Conservation (phyloP, 1,139 yeast genomes). For the Saccharomyces hybrid region DNA sequence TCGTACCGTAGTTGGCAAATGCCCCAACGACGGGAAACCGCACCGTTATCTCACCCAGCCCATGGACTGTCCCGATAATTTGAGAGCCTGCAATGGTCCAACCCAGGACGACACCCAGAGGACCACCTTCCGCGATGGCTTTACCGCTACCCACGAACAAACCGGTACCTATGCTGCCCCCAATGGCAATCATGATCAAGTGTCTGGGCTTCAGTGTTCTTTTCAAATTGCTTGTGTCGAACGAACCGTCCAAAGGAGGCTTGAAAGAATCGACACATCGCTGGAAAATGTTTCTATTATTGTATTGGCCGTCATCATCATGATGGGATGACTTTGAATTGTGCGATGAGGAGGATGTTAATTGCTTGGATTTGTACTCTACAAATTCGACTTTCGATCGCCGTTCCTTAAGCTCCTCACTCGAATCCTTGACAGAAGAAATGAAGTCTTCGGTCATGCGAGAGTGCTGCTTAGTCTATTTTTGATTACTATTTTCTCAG, state of each 20-base stretch:
- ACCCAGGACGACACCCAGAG: slow-evolving; percentile 52
- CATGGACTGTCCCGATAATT: slow-evolving; percentile 61
- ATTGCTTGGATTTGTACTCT: background rate
- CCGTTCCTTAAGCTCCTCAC: background rate
- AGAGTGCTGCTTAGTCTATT: background rate
- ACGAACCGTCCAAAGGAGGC: slow-evolving; percentile 19
- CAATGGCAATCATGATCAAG: slow-evolving; percentile 48
- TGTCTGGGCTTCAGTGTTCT: slow-evolving; percentile 16
- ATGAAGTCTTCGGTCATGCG: background rate
- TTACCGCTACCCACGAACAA: slow-evolving; percentile 59
- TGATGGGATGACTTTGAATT: slow-evolving; percentile 2
- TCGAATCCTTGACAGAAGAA: background rate
- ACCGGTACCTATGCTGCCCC: slow-evolving; percentile 81
- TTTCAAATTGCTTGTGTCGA: slow-evolving; percentile 16
- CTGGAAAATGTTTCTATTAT: slow-evolving; percentile 9
- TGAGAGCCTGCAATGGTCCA: slow-evolving; percentile 44
- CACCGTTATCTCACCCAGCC: slow-evolving; percentile 61
- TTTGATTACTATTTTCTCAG: background rate
- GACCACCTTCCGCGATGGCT: slow-evolving; percentile 58
- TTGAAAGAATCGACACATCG: slow-evolving; percentile 17
- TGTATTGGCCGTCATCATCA: background rate
- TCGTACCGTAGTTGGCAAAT: slow-evolving; percentile 57
- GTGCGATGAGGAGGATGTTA: background rate
- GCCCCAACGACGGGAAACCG: slow-evolving; percentile 67
- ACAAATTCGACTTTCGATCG: background rate